Percentiles rank a stretch among this genome's conserved stretches.
These are phyloP conservation scores for Talaromyces sp. DNA, from an alignment of 2,329 filamentous ascomycete species.

Conservation along the genomic window DNA sequence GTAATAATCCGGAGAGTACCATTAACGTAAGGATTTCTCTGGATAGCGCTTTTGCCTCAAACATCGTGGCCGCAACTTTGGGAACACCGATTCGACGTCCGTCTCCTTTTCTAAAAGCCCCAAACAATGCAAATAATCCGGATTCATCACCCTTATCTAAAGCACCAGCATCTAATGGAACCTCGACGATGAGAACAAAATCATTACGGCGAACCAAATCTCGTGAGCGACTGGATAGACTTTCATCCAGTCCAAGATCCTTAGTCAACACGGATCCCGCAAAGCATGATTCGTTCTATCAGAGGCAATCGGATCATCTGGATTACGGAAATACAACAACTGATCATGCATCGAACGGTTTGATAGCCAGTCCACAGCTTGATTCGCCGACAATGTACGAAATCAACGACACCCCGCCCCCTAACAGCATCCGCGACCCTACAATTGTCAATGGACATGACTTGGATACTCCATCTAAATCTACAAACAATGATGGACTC, in stretches of 20 bases:
- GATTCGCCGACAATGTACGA: conserved; percentile 12
- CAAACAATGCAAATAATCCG: background rate
- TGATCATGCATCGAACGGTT: background rate
- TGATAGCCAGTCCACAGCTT: background rate
- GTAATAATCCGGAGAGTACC: conserved; percentile 10
- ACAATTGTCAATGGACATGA: background rate
- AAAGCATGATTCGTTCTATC: conserved; percentile 7
- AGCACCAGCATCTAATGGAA: background rate
- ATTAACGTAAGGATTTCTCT: conserved; percentile 18
- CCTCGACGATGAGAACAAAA: conserved; percentile 10
- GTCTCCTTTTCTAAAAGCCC: conserved; percentile 11
- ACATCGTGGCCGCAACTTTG: conserved; percentile 17
- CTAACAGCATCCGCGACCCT: conserved; percentile 17
- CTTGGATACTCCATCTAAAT: conserved; percentile 1
- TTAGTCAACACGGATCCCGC: conserved; percentile 1
- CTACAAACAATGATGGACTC: background rate
- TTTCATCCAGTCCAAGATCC: conserved; percentile 10
- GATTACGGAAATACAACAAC: background rate
- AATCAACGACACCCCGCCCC: conserved; percentile 19
- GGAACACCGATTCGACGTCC: conserved; percentile 1
- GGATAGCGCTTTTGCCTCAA: conserved; percentile 13
- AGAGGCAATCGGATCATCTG: background rate
- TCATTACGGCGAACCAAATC: conserved; percentile 19
- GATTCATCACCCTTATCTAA: background rate
- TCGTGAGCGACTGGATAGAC: conserved; percentile 15